phyloP scores from a whole-genome alignment of 768 basidiomycete genomes.

The Boletus pseudopeckii region DNA sequence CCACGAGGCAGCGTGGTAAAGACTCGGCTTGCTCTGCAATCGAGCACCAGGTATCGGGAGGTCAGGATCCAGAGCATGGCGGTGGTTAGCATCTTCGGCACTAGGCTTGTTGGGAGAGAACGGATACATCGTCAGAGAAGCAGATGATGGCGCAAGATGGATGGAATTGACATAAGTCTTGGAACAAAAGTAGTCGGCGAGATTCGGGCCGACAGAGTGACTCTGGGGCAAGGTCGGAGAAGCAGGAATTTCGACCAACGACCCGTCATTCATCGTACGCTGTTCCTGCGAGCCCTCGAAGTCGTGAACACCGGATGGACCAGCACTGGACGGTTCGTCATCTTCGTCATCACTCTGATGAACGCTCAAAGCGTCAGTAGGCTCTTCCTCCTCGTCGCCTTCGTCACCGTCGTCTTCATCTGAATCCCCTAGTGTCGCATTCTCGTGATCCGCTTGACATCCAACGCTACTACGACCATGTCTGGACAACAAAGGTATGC shows the following conservation, averaged over 20 bases:
- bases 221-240: constrained; percentile 1
- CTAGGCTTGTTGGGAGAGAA: constrained; percentile 19
- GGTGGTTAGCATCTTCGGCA: not conserved
- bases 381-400: constrained; percentile 33
- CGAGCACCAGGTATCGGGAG: constrained; percentile 3
- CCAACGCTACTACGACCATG: constrained; percentile 30
- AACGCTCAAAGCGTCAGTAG: constrained; percentile 32
- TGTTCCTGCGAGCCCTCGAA: constrained; percentile 12
- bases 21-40: constrained; percentile 35
- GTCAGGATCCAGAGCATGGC: constrained; percentile 1
- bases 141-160: constrained; percentile 4
- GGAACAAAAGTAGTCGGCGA: constrained; percentile 4
- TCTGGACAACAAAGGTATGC: constrained; percentile 53
- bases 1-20: constrained; percentile 58
- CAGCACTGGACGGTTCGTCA: constrained; percentile 26
- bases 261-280: constrained; percentile 1
- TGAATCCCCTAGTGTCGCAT: constrained; percentile 22
- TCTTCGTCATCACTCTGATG: constrained; percentile 39
- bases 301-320: constrained; percentile 9
- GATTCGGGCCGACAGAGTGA: not conserved
- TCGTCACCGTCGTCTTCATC: constrained; percentile 37
- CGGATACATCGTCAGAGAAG: constrained; percentile 8
- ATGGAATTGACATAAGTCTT: constrained; percentile 6
- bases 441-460: constrained; percentile 20
- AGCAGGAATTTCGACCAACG: not conserved